Base-by-base conservation (phyloP, 108 stramenopile species). In the Craspedostauros australis region DNA sequence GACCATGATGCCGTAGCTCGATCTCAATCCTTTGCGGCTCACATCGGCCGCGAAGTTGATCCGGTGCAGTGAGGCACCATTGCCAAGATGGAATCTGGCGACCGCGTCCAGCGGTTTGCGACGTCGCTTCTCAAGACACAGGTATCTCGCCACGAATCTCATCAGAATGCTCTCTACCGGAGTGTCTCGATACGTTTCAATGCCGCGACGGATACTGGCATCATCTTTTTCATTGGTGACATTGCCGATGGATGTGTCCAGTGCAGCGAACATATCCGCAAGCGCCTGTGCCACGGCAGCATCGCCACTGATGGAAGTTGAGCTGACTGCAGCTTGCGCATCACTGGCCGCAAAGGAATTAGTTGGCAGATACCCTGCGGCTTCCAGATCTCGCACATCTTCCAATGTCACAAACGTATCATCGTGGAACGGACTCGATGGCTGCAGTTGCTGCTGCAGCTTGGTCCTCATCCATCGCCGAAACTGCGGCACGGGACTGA, bases 401-500 rank as follows among this genome's bases (percentile, higher is more conserved):
- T 54, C 34, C 32, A 39, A 30, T 21, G 59, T 64, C 3, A 85
- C 45, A 24, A 81, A 34, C 24, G 52, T 21, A 9, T 53, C 58
- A 34, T 76, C 68, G 4, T 46, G 31, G 50, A 66, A 66, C 8
- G 27, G 21, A 25, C 57, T 21, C 66, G 50, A 20, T 49, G 36
- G 6, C 34, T n/a, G 9, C 20, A 11, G 11, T 33, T n/a, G 19
- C 9, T 9, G 8, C 8, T 28, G 24, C 37, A 76, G 47, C 47
- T 79, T 79, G 16, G 70, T 78, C 56, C 73, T 50, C 14, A 96
- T 50, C 95, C 95, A 96, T 36, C 60, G 72, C 25, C 81, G 68
- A 62, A 96, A 93, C 18, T 72, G 58, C 3, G 95, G 95, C 9
- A 96, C 81, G 1, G 95, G 95, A 16, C 80, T 83, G 29, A 96